Evolutionary conservation across 2,329 filamentous ascomycete species (phyloP), one percentile per base, ranked within the genome.

Genomic region (Penicillium thymicola): DNA sequence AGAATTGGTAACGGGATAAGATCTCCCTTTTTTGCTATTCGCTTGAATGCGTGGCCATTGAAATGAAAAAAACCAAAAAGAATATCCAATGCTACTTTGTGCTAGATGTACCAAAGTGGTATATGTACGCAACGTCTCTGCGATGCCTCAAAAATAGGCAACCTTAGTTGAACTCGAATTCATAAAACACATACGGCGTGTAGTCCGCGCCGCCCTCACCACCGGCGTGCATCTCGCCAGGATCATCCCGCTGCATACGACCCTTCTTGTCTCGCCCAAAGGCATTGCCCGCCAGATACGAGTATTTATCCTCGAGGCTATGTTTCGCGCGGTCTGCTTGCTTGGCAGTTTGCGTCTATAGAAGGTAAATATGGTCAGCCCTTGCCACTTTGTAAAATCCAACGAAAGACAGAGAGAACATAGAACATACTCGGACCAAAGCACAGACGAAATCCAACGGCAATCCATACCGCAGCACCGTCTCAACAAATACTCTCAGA

Each of bases 151-250:
- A 25, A 23, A 23, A 34, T 45, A 13, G n/a, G n/a, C 37, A 28
- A n/a, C 42, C 36, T 67, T 75, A 84, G 67, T 78, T 75, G 64
- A 97, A 86, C 71, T 94, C 90, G 72, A 97, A 89, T 72, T 96
- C 90, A 77, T 97, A 99, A 80, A 92, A 97, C 71, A 97, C 94
- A 76, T 95, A 99, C 40, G 94, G 89, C 58, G 91, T 94, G 79
- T 97, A 99, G 73, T 97, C 92, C 65, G 84, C 81, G 52, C 87
- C 87, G 18, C 85, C 85, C 41, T 84, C 83, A 34, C 79, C 75
- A 4, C 87, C 88, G 3, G 89, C 87, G 40, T 91, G 90, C 83
- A 97, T 89, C 66, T 97, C 93, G 37, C 86, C 88, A 41, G 89
- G 86, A 68, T 97, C 93, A 70, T 99, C 94, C 75, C 96, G 95